These are phyloP conservation scores for Fonsecaea erecta DNA, from an alignment of 2,329 filamentous ascomycete genomes.

Conservation along the genomic window DNA sequence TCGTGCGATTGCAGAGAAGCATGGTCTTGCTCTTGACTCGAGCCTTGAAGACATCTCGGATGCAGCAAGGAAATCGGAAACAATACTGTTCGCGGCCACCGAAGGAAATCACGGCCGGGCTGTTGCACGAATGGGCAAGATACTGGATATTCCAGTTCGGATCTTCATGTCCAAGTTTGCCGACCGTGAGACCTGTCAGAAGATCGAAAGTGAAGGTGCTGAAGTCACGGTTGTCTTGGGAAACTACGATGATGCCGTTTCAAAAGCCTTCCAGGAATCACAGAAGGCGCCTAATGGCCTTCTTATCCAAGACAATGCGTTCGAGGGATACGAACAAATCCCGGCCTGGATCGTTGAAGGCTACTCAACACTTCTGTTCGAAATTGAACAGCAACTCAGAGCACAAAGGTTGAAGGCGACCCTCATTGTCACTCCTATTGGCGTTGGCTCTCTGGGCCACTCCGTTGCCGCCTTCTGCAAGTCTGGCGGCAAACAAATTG, in stretches of 20 bases:
- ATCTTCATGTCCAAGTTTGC: constrained; percentile 66
- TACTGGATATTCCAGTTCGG: constrained; percentile 59
- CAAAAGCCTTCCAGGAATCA: constrained; percentile 51
- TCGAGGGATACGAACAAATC: constrained; percentile 68
- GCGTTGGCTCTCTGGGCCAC: constrained; percentile 74
- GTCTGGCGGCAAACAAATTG: constrained; percentile 41
- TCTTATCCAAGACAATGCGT: constrained; percentile 71
- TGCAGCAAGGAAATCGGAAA: constrained; percentile 39
- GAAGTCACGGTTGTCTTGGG: constrained; percentile 58
- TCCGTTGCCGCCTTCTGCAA: constrained; percentile 71
- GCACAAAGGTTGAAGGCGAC: constrained; percentile 48
- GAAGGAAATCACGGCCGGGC: constrained; percentile 80
- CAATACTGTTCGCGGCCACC: constrained; percentile 66
- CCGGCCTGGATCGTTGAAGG: constrained; percentile 78
- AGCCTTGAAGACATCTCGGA: constrained; percentile 52
- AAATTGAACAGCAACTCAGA: constrained; percentile 67
- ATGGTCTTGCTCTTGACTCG: constrained; percentile 51
- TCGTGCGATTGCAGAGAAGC: constrained; percentile 55
- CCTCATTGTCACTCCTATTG: constrained; percentile 67
- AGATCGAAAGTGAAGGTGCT: constrained; percentile 68
- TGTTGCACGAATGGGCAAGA: constrained; percentile 68
- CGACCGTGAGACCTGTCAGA: constrained; percentile 56
- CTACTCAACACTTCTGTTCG: constrained; percentile 72
- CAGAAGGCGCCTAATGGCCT: constrained; percentile 43
- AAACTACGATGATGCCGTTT: constrained; percentile 68